Percentiles rank a stretch among this genome's conserved stretches.
These are phyloP conservation scores for Fusarium metavorans DNA, from an alignment of 2,329 filamentous ascomycete genomes.

Conservation along the genomic window DNA sequence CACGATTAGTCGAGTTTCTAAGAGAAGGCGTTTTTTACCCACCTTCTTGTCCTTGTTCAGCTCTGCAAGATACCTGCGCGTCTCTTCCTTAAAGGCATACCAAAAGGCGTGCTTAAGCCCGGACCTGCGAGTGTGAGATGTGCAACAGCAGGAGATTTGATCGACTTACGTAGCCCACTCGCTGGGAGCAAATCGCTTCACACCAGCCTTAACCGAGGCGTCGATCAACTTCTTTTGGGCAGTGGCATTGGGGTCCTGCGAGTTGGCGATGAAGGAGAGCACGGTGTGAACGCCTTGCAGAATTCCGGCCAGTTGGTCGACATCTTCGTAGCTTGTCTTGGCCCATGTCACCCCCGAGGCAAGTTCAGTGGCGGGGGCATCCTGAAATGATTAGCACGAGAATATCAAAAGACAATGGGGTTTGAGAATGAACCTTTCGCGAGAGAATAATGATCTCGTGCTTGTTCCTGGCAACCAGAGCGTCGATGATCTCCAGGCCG, in stretches of 20 bases:
- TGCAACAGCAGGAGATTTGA: fast-evolving
- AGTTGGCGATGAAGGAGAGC: slow-evolving; percentile 61
- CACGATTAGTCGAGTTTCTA: background rate
- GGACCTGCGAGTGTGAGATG: slow-evolving; percentile 4
- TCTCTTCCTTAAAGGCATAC: slow-evolving; percentile 56
- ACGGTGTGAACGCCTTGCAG: slow-evolving; percentile 64
- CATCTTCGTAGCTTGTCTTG: slow-evolving; percentile 50
- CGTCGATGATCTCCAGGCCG: slow-evolving; percentile 64
- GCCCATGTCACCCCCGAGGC: slow-evolving; percentile 18
- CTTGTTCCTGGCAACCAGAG: slow-evolving; percentile 58
- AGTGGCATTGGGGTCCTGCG: slow-evolving; percentile 48
- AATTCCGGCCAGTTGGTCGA: slow-evolving; percentile 47
- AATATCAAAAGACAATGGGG: no score
- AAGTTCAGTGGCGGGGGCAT: slow-evolving; percentile 9
- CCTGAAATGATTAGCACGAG: slow-evolving; percentile 7
- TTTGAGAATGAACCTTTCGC: slow-evolving; percentile 58
- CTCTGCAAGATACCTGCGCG: slow-evolving; percentile 62
- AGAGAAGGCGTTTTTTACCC: fast-evolving
- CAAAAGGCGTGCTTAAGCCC: slow-evolving; percentile 22
- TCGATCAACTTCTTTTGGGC: slow-evolving; percentile 62
- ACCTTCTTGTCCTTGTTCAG: slow-evolving; percentile 63
- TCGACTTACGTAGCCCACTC: slow-evolving; percentile 63
- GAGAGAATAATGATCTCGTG: slow-evolving; percentile 66
- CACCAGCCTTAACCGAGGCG: slow-evolving; percentile 67
- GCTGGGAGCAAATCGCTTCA: slow-evolving; percentile 71